phyloP scores from a whole-genome alignment of 202 grass and related monocot genomes.

The Dendrocalamus latiflorus region DNA sequence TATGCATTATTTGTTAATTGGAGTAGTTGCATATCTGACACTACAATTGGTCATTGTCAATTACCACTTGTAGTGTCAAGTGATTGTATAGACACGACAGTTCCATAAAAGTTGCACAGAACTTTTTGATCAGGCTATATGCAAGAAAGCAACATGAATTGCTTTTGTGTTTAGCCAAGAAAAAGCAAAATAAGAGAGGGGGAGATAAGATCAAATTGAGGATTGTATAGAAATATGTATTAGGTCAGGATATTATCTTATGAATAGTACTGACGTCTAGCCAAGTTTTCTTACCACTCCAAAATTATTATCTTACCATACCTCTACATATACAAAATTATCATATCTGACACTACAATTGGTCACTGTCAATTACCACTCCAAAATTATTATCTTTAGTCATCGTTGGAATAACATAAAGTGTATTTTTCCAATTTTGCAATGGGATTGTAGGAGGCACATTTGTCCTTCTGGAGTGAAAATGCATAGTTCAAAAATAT shows the following conservation, averaged over 20 bases:
- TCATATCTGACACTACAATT: too few species aligned
- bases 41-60: too few species aligned
- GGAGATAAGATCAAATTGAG: neutral
- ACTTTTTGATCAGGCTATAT: neutral
- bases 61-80: too few species aligned
- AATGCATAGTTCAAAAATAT: neutral
- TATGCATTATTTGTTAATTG: too few species aligned
- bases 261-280: neutral
- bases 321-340: too few species aligned
- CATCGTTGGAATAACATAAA: neutral
- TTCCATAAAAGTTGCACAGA: neutral
- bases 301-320: too few species aligned
- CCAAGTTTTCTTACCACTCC: neutral
- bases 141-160: slow-evolving; percentile 34
- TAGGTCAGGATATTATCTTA: neutral
- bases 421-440: neutral
- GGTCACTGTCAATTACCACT: too few species aligned
- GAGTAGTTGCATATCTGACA: too few species aligned
- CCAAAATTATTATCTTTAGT: neutral
- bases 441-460: neutral
- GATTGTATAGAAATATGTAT: neutral
- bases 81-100: too few species aligned
- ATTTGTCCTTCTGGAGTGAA: neutral
- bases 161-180: neutral
- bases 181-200: neutral